Conservation (phyloP, 2,329 filamentous ascomycete genomes). For the Diaporthe australafricana region DNA sequence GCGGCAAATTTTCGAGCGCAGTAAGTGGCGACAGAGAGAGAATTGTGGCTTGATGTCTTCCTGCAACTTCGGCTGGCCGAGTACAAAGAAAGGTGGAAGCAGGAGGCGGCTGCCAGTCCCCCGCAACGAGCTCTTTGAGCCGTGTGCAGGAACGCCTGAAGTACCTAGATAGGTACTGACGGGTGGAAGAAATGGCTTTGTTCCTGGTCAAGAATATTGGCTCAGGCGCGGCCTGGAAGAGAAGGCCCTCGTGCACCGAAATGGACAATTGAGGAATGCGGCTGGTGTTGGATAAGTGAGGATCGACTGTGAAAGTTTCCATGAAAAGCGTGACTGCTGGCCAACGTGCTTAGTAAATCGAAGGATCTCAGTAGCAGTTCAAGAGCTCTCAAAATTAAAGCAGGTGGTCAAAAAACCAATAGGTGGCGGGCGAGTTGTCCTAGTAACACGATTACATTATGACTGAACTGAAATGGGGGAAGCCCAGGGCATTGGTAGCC, state of each 20-base stretch:
- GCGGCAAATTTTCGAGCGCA: not conserved
- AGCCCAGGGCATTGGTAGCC: not conserved
- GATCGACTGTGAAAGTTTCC: not conserved
- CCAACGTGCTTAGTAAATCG: not conserved
- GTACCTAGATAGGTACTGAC: not conserved
- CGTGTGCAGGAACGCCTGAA: not conserved
- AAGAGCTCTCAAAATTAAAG: not conserved
- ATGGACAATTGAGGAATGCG: not conserved
- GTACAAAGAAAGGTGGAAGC: not conserved
- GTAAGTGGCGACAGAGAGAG: not conserved
- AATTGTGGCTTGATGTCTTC: not conserved
- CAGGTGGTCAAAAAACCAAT: not conserved
- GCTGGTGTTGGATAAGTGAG: not conserved
- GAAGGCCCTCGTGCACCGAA: not conserved
- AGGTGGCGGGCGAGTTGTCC: not conserved
- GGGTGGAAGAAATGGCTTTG: not conserved
- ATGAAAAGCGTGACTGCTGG: no score
- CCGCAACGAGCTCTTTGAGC: conserved; percentile 3
- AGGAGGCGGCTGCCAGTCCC: not conserved
- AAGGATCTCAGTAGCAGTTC: not conserved
- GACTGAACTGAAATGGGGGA: no score
- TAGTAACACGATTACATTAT: no score
- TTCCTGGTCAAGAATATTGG: not conserved
- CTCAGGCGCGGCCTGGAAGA: not conserved
- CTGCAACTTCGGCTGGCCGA: not conserved